These are phyloP conservation scores for Boletus barrowsii DNA, from an alignment of 768 basidiomycete species.

Conservation along the genomic window DNA sequence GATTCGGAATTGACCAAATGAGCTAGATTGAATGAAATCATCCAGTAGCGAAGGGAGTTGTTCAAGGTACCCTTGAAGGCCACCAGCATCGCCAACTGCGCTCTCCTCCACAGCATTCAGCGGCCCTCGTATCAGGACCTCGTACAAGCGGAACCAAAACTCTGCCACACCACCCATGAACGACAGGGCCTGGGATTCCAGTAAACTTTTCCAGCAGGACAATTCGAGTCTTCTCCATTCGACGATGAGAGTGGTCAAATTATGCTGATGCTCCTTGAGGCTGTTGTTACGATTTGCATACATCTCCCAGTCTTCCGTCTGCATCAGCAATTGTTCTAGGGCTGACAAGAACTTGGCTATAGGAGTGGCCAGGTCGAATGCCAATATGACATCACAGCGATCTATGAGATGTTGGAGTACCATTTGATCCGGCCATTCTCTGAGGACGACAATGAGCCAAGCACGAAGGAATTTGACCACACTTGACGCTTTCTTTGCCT, in stretches of 20 bases:
- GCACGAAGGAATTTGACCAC: constrained; percentile 49
- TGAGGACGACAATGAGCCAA: constrained; percentile 55
- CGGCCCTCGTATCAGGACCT: constrained; percentile 65
- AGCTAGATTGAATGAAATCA: constrained; percentile 67
- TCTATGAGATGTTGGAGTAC: constrained; percentile 81
- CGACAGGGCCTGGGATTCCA: constrained; percentile 62
- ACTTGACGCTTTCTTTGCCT: constrained; percentile 58
- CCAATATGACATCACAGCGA: constrained; percentile 65
- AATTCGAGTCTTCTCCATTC: constrained; percentile 90
- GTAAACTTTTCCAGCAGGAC: constrained; percentile 77
- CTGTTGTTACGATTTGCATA: constrained; percentile 92
- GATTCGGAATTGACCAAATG: constrained; percentile 79
- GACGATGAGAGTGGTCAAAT: constrained; percentile 70
- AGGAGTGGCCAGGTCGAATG: constrained; percentile 61
- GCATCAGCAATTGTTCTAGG: constrained; percentile 79
- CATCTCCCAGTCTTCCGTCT: constrained; percentile 95
- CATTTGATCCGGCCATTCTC: constrained; percentile 97
- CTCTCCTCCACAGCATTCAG: constrained; percentile 45
- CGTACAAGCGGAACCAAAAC: constrained; percentile 94
- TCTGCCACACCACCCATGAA: constrained; percentile 49
- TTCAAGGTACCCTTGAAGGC: constrained; percentile 52
- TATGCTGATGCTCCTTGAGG: constrained; percentile 62
- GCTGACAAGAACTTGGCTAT: constrained; percentile 80
- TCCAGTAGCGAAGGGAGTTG: constrained; percentile 76
- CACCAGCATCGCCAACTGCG: constrained; percentile 26